Percentiles rank a stretch among this genome's conserved stretches.
Conservation (phyloP, 345 rosid genomes). For the Salix udensis region DNA sequence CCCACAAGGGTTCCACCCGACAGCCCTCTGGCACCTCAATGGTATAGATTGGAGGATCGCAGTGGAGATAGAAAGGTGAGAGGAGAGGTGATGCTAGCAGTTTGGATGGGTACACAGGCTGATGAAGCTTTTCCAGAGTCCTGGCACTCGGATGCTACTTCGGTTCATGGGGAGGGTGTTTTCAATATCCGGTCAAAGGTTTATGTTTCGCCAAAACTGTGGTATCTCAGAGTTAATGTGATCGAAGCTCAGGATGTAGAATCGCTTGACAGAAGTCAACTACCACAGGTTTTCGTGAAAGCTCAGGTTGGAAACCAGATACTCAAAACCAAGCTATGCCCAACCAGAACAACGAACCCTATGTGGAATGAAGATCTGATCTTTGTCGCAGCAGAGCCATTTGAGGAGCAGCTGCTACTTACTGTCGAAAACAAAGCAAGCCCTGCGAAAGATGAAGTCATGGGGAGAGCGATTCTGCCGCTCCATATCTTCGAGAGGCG, state of each 20-base stretch:
- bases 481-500: constrained; percentile 28
- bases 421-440: constrained; percentile 23
- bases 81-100: constrained; percentile 34
- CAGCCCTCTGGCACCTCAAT: constrained; percentile 32
- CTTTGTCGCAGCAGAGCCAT: constrained; percentile 33
- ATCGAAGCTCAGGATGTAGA: constrained; percentile 36
- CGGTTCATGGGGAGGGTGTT: constrained; percentile 27
- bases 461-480: constrained; percentile 12
- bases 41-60: constrained; percentile 27
- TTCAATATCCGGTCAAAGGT: constrained; percentile 28
- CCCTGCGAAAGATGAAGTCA: constrained; percentile 24
- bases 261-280: constrained; percentile 18
- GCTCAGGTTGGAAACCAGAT: constrained; percentile 30
- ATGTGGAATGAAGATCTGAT: constrained; percentile 34
- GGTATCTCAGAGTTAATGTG: constrained; percentile 32
- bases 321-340: constrained; percentile 26
- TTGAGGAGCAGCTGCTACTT: constrained; percentile 26
- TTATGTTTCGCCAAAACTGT: constrained; percentile 31
- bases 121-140: constrained; percentile 35
- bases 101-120: constrained; percentile 38
- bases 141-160: constrained; percentile 30
- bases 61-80: constrained; percentile 16
- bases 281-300: constrained; percentile 27
- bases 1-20: constrained; percentile 36
- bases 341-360: constrained; percentile 23